Base-by-base conservation (phyloP, 179 eudicot species). In the Nepenthes alata region DNA sequence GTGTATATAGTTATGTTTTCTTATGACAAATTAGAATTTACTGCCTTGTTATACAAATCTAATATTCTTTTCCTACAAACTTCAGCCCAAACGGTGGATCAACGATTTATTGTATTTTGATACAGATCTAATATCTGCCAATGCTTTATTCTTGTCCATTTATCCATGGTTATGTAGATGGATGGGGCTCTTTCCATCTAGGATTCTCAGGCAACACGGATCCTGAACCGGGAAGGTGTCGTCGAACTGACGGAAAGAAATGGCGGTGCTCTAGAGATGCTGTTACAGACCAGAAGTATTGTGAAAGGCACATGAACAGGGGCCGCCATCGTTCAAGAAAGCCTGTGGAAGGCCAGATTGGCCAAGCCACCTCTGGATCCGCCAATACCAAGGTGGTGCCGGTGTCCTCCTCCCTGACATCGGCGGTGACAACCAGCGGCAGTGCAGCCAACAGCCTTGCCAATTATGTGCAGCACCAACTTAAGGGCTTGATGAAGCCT, bases 311-410 rank as follows among this genome's bases (percentile, higher is more conserved):
- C 72, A 81, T 91, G 53, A 91, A 91, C 81, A 67, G 98, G 59
- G 96, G 98, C 77, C 98, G 98, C 73, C 98, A 91, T 77, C 98
- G 98, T 91, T 91, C 98, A 91, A 91, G 98, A 91, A 91, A 91
- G 98, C 98, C 95, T 89, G 98, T 91, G 98, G 98, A 89, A 89
- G 88, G 82, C 76, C 95, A 78, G 52, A 66, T 73, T 62, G 96
- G 90, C 89, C 85, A 54, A 77, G 76, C 95, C 71, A 80, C 77
- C 78, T 62, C 89, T 58, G 86, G 83, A 70, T 59, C 78, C 66
- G 61, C 74, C 64, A 57, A 65, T 56, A 63, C 75, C 0, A 82
- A 84, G 71, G 67, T 65, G 68, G 57, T 63, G 15, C 72, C 80
- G 41, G 41, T 64, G 64, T 51, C 81, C 50, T 44, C 83, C 50